phyloP scores from a whole-genome alignment of 1,284 basidiomycete species.

The Porogramme epimiltina region DNA sequence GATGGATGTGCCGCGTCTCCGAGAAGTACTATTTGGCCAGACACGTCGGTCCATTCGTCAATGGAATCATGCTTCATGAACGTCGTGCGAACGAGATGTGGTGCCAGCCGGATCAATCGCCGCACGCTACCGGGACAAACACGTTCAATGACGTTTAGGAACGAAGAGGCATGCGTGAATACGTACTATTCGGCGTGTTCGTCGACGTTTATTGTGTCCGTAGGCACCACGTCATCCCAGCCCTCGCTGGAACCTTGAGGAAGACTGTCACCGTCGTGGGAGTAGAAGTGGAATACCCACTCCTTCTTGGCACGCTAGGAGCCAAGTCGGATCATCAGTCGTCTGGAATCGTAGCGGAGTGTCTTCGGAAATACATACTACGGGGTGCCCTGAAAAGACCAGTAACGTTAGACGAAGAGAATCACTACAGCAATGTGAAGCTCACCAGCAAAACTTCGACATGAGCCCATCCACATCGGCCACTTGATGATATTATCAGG shows the following conservation, averaged over 20 bases:
- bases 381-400: slow-evolving; percentile 23
- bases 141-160: background rate
- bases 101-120: slow-evolving; percentile 43
- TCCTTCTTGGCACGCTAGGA: slow-evolving; percentile 18
- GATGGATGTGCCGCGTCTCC: slow-evolving; percentile 53
- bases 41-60: slow-evolving; percentile 57
- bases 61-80: slow-evolving; percentile 37
- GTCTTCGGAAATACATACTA: slow-evolving; percentile 15
- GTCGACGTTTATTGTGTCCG: slow-evolving; percentile 8
- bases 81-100: slow-evolving; percentile 32
- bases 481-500: no score
- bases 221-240: slow-evolving; percentile 22
- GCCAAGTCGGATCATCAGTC: background rate
- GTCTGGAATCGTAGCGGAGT: background rate
- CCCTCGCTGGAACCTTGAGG: slow-evolving; percentile 15
- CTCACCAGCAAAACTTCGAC: slow-evolving; percentile 24
- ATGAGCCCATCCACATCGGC: slow-evolving; percentile 27
- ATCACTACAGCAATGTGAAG: no score
- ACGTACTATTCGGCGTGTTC: slow-evolving; percentile 15
- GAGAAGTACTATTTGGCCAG: slow-evolving; percentile 44
- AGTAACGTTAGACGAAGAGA: no score
- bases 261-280: slow-evolving; percentile 7
- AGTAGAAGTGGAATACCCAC: slow-evolving; percentile 21
- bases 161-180: no score
- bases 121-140: slow-evolving; percentile 38